phyloP scores from a whole-genome alignment of 2,329 filamentous ascomycete genomes.

The Fonsecaea pedrosoi region DNA sequence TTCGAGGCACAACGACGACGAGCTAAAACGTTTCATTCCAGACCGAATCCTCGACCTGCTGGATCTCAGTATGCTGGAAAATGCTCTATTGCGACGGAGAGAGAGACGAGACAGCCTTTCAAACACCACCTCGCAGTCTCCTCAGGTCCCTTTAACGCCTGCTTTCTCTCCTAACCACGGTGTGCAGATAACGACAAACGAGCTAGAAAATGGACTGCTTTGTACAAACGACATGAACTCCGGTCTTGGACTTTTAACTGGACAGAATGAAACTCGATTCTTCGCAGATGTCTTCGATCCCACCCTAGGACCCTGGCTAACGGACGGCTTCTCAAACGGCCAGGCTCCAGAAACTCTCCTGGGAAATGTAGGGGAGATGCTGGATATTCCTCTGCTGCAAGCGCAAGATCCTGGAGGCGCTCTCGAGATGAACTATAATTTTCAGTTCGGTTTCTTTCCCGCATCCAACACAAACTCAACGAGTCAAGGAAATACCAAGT shows the following conservation, averaged over 20 bases:
- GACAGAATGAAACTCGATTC: slow-evolving; percentile 2
- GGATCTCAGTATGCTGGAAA: slow-evolving; percentile 2
- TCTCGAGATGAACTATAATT: neutral
- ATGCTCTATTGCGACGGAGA: slow-evolving; percentile 4
- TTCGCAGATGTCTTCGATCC: slow-evolving; percentile 12
- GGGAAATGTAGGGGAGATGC: slow-evolving; percentile 3
- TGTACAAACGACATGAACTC: slow-evolving; percentile 1
- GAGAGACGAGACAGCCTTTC: slow-evolving; percentile 1
- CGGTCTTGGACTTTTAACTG: neutral
- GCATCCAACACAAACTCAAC: neutral
- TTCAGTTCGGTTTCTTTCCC: slow-evolving; percentile 7
- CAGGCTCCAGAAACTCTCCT: neutral
- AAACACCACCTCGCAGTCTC: slow-evolving; percentile 2
- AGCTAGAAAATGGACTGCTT: neutral
- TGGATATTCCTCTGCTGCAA: neutral
- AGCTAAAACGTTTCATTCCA: neutral
- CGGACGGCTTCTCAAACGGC: slow-evolving; percentile 1
- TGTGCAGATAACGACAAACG: neutral
- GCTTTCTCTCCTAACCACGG: slow-evolving; percentile 2
- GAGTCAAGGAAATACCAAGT: neutral
- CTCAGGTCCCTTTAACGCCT: neutral
- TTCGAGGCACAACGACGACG: neutral
- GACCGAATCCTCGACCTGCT: slow-evolving; percentile 7
- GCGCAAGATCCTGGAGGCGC: neutral
- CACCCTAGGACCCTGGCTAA: neutral